A percentile compares a stretch with the other conserved stretches of the same genome.
These are phyloP conservation scores for Hansenula sp. DNA, from an alignment of 1,139 yeast genomes.

Conservation along the genomic window DNA sequence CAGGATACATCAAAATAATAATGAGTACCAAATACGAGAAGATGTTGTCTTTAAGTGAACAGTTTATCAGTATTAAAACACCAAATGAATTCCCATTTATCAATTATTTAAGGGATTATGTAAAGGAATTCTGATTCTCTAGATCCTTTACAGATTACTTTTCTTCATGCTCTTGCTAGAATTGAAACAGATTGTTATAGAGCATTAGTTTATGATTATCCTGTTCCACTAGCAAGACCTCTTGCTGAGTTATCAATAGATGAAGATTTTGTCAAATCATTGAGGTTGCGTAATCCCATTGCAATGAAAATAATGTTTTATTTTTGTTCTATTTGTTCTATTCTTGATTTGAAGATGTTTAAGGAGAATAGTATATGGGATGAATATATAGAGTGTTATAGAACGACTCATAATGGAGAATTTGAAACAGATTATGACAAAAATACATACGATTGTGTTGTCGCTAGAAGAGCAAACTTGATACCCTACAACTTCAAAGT, in stretches of 20 bases:
- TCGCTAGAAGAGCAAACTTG: not conserved
- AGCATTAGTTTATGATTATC: not conserved
- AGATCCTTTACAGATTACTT: not conserved
- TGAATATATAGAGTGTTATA: constrained; percentile 17
- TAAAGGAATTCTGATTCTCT: not conserved
- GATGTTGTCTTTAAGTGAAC: not conserved
- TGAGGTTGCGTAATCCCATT: constrained; percentile 12
- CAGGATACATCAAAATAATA: not conserved
- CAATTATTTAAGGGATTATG: not conserved
- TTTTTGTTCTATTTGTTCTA: constrained; percentile 16
- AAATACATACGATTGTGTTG: constrained; percentile 10
- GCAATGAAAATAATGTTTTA: constrained; percentile 19
- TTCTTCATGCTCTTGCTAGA: not conserved
- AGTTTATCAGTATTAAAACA: not conserved
- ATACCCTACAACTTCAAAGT: not conserved
- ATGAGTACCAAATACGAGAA: not conserved
- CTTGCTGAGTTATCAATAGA: no score
- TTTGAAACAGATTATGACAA: constrained; percentile 15
- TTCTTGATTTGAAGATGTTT: constrained; percentile 17
- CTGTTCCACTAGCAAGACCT: constrained; percentile 1
- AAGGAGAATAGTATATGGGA: constrained; percentile 22
- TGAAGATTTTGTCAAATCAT: constrained; percentile 6
- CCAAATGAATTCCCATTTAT: constrained; percentile 1
- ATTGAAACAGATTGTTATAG: constrained; percentile 1
- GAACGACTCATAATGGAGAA: constrained; percentile 5